A percentile compares a stretch with the other conserved stretches of the same genome.
Evolutionary conservation across 1,284 basidiomycete genomes (phyloP).

Genomic region (Sporisorium exsertum): DNA sequence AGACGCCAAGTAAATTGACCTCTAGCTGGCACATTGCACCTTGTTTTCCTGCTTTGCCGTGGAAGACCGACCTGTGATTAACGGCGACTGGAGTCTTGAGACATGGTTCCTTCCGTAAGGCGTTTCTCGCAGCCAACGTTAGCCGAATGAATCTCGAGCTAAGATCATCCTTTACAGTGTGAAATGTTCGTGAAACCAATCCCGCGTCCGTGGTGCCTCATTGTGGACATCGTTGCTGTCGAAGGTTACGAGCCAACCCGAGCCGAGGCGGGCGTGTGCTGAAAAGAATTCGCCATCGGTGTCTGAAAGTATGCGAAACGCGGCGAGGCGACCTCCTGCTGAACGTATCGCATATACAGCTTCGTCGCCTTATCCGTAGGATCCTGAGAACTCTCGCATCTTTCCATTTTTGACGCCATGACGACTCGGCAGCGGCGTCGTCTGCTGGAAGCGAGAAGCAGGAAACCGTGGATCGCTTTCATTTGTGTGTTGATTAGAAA

Average conservation of each 20-base stretch:
- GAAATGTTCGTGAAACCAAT: background rate
- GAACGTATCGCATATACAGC: background rate
- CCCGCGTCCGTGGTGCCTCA: background rate
- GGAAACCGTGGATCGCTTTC: background rate
- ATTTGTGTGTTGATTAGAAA: too few relatives aligned
- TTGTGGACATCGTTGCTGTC: too few relatives aligned
- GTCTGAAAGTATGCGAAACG: background rate
- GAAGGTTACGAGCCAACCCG: background rate
- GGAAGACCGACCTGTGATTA: background rate
- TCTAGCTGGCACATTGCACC: background rate
- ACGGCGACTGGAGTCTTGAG: background rate
- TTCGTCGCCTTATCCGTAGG: background rate
- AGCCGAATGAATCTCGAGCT: background rate
- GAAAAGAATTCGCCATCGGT: background rate
- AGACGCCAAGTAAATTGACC: background rate
- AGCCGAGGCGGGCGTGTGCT: background rate
- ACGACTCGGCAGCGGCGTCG: too few relatives aligned
- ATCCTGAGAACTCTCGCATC: too few relatives aligned
- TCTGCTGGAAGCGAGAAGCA: too few relatives aligned
- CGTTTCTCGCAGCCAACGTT: background rate
- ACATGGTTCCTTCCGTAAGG: background rate
- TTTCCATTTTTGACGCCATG: too few relatives aligned
- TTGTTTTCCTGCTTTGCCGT: background rate
- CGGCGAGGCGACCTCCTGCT: background rate
- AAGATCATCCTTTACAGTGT: background rate